These are phyloP conservation scores for Kitagawia praeruptora DNA, from an alignment of 129 eudicot genomes.

Conservation along the genomic window DNA sequence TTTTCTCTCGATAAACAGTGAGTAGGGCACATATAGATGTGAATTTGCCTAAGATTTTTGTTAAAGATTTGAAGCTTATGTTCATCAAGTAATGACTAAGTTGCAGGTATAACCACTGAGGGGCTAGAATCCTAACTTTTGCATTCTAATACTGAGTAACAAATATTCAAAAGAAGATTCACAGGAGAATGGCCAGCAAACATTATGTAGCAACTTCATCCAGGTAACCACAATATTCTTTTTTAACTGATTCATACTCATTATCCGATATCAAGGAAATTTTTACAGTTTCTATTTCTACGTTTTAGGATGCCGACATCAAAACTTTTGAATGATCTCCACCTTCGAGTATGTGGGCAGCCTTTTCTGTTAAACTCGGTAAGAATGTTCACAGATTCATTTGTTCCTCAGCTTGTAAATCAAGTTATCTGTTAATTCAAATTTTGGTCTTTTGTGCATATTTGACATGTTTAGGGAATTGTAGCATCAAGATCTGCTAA, in stretches of 20 bases:
- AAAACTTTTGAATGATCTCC: conserved; percentile 16
- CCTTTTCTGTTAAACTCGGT: conserved; percentile 28
- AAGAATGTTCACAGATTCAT: neutral
- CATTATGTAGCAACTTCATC: conserved; percentile 5
- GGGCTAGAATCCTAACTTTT: neutral
- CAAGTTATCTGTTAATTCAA: neutral
- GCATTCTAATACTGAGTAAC: neutral
- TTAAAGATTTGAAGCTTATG: neutral
- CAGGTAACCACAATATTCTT: neutral
- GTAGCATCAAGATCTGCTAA: conserved; percentile 33
- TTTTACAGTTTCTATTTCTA: neutral
- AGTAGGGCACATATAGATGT: neutral
- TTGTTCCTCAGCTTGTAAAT: neutral
- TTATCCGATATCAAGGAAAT: neutral
- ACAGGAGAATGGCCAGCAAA: conserved; percentile 5
- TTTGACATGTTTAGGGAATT: conserved; percentile 20
- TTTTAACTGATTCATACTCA: neutral
- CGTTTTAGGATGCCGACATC: conserved; percentile 25
- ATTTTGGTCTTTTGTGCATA: neutral
- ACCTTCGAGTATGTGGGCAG: conserved; percentile 21
- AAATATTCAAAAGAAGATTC: neutral
- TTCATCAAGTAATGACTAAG: neutral
- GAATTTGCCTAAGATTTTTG: neutral
- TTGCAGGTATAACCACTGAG: neutral
- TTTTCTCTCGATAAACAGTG: neutral